These are phyloP conservation scores for Cladosporium cucumerinum DNA, from an alignment of 2,329 filamentous ascomycete genomes.

Conservation along the genomic window DNA sequence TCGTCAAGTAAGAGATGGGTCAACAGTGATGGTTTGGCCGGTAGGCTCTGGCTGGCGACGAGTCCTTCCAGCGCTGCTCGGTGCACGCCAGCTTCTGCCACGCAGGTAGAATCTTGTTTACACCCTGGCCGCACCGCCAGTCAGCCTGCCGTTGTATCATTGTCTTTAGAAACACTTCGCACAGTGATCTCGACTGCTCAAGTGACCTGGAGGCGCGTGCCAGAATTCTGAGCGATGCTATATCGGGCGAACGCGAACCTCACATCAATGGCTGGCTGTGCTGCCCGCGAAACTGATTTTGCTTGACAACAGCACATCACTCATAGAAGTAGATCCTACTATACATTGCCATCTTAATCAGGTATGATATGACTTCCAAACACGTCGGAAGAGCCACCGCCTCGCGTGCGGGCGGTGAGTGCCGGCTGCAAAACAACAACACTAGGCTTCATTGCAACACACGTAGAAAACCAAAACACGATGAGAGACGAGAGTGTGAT, in stretches of 20 bases:
- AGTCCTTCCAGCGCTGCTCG: not conserved
- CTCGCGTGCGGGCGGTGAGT: not conserved
- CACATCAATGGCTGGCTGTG: not conserved
- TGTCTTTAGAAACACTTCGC: not conserved
- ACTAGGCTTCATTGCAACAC: not conserved
- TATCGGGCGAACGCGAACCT: not conserved
- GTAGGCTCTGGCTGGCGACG: no score
- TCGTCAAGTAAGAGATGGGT: no score
- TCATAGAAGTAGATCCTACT: not conserved
- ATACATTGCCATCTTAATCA: not conserved
- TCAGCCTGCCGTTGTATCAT: not conserved
- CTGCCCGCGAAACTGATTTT: no score
- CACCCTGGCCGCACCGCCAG: no score
- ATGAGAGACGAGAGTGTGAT: not conserved
- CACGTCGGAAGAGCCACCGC: not conserved
- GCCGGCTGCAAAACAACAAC: not conserved
- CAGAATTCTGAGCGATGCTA: not conserved
- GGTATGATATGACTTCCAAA: not conserved
- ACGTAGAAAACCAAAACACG: not conserved
- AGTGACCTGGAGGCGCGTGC: not conserved
- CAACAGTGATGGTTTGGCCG: no score
- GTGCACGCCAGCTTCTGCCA: not conserved
- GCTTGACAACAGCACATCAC: not conserved
- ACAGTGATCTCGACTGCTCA: not conserved
- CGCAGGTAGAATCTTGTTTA: not conserved